Evolutionary conservation across 2,329 filamentous ascomycete species (phyloP), one percentile per base, ranked within the genome.

Genomic region (Arthrobotrys musiformis): DNA sequence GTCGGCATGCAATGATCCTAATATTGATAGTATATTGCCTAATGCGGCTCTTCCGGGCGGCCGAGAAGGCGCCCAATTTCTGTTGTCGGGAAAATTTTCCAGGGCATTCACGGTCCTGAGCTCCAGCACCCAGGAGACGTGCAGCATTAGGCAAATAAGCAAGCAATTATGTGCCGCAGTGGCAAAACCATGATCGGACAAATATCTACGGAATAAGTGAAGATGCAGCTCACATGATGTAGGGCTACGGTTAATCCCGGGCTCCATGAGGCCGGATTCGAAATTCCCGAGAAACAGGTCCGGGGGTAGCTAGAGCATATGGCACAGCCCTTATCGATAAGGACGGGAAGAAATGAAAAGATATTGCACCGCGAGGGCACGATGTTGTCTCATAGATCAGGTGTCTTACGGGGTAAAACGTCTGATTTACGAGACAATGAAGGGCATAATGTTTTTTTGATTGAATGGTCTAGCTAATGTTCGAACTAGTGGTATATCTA

Each of bases 341-440:
- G 61, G 19, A 64, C 13, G 26, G 30, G 61, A 52, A 50, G 40
- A 48, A 48, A 11, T 37, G 61, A 64, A 44, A 64, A 64, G 44
- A 50, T 52, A 40, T 56, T 26, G 42, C 54, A 58, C 54, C 54
- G 54, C 54, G 54, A 58, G 54, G 54, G 54, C 54, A 58, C 54
- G 54, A 58, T 58, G 54, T 77, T 77, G 73, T 77, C 73, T 77
- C 73, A 68, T 77, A 77, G 70, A 77, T 77, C 73, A 77, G 73
- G 70, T 68, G 73, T 77, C 70, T 77, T 77, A 77, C 60, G 50
- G 60, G 48, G 60, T 77, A 70, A 77, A 68, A 77, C 73, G 63
- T 56, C 72, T 77, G 73, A 46, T 77, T 64, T 77, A 33, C 66
- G 73, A 77, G 73, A 67, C 73, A 77, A 77, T 56, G 68, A 61